Evolutionary conservation across 257 asterid species (phyloP), one percentile per base, ranked within the genome.

Genomic region (Jacaranda copaia): DNA sequence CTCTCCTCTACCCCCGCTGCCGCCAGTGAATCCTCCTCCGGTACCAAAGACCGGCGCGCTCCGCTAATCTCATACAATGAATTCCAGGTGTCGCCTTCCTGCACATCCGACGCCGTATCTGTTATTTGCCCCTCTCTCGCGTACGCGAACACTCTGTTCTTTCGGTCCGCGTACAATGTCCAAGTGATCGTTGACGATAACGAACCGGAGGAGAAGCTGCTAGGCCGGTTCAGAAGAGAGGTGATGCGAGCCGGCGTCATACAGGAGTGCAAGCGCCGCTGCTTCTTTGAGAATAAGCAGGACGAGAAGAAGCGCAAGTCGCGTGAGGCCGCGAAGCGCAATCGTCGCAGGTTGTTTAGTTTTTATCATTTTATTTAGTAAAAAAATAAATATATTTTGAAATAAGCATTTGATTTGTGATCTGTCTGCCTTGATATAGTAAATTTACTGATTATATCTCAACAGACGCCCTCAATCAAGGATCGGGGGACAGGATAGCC

Each of bases 301-400:
- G 98, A 91, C 1, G 85, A 91, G 89, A 79, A 85, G 83, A 95
- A 95, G 81, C 89, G 98, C 73, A 91, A 74, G 81, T 0, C 91
- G 0, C 98, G 98, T 9, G 99, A 95, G 16, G 97, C 99, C 42
- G 97, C 97, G 5, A 83, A 79, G 81, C 97, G 99, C 77, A 93
- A 93, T 74, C 96, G 97, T 19, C 89, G 93, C 81, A 91, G 98
- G 98, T 89, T 51, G 3, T 3, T 20, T 6, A 0, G 13, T 14
- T 62, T 19, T 10, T 25, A 25, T 25, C 32, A 25, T 25, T 25
- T 25, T 25, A 25, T 25, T 25, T 25, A 25, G 32, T 25, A 25
- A 25, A 25, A 25, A 25, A 25, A 2, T 0, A 25, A 25, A 25
- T 0, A 25, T 1, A 25, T 0, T 0, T 25, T 25, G 32, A 25